phyloP scores from a whole-genome alignment of 305 asterid genomes.

The Euphrasia arctica region DNA sequence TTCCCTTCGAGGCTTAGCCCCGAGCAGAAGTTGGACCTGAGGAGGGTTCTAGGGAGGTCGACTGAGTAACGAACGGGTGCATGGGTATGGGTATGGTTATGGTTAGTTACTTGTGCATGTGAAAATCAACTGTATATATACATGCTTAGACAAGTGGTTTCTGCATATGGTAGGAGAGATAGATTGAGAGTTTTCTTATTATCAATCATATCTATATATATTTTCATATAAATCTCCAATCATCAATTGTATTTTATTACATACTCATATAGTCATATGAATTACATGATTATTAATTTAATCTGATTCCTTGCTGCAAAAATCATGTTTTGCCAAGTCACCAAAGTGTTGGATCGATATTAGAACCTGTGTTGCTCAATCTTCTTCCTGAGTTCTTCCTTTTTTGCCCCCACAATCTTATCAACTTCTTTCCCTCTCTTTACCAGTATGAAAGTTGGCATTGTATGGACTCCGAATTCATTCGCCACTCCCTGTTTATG shows the following conservation, averaged over 20 bases:
- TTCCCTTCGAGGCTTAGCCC: slow-evolving; percentile 79
- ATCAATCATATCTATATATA: background rate
- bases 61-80: slow-evolving; percentile 27
- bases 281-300: background rate
- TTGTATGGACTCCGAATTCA: slow-evolving; percentile 53
- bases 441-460: slow-evolving; percentile 73
- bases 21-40: slow-evolving; percentile 77
- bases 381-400: slow-evolving; percentile 57
- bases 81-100: background rate
- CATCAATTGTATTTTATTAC: background rate
- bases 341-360: slow-evolving; percentile 2
- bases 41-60: slow-evolving; percentile 72
- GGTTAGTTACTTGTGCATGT: slow-evolving; percentile 32
- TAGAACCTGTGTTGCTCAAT: slow-evolving; percentile 51
- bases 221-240: background rate
- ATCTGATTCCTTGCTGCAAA: background rate
- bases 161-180: slow-evolving; percentile 67
- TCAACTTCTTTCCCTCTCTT: slow-evolving; percentile 62
- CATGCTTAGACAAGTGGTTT: slow-evolving; percentile 35
- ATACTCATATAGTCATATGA: background rate
- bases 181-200: slow-evolving; percentile 27
- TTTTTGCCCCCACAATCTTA: slow-evolving; percentile 69
- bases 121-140: slow-evolving; percentile 14
- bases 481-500: slow-evolving; percentile 58
- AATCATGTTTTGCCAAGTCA: background rate